Base-by-base conservation (phyloP, 164 flowering plant genomes). In the Liriodendron chinense region DNA sequence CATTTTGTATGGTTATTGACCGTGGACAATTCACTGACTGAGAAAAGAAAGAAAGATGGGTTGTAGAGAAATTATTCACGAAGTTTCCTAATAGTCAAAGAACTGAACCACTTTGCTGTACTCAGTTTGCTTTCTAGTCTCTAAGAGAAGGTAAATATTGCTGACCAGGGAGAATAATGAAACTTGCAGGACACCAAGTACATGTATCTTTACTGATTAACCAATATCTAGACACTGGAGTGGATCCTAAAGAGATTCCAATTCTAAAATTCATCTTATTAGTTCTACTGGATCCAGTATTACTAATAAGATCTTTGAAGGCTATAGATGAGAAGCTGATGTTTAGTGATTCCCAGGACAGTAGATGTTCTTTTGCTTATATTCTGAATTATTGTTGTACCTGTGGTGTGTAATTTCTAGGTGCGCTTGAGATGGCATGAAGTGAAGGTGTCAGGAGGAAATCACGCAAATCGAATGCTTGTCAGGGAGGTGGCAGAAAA, bases 391-490 rank as follows among this genome's bases (percentile, higher is more conserved):
- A 34, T 34, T 65, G 75, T 25, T 24, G 20, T 61, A 14, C 69
- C 57, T 73, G 43, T 67, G 47, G n/a, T 28, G 1, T 61, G 48
- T 67, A 67, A 1, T 72, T 82, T 71, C 50, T 65, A 96, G 99
- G 98, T 96, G 68, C 91, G 86, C 57, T 86, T 96, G 81, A 85
- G 83, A 70, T 88, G 94, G 95, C 91, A 80, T 83, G 84, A 85
- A 76, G 83, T 72, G 65, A 80, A 70, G 64, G 76, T 63, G 50
- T 53, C 72, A 74, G 82, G 83, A 71, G 80, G 82, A 67, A 61
- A 77, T 75, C 77, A 90, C 76, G 82, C 82, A 24, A 74, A 74
- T 49, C 82, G 89, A 78, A 89, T 91, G 83, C 91, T 94, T 72
- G 78, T 94, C 24, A 84, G 99, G 20, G 94, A 89, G 76, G 98